Percentiles rank a stretch among this genome's conserved stretches.
phyloP scores from a whole-genome alignment of 208 protist species.

The Crithidia expoeki region DNA sequence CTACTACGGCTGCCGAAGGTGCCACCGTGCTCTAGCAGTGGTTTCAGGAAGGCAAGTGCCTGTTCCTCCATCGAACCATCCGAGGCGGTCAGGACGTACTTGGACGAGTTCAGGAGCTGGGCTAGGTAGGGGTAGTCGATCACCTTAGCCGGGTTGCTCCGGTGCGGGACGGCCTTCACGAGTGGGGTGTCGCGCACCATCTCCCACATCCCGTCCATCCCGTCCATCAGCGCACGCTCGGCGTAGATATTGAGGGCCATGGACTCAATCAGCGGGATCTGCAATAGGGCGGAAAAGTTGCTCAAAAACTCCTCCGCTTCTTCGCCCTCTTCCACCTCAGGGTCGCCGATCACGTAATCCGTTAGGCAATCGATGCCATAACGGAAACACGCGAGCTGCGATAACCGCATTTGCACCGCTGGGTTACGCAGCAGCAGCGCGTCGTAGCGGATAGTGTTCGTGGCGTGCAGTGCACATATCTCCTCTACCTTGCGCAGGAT shows the following conservation, averaged over 20 bases:
- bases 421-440: conserved; percentile 70
- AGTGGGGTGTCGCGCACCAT: conserved; percentile 50
- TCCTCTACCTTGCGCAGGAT: conserved; percentile 60
- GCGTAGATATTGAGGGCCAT: conserved; percentile 65
- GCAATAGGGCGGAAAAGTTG: conserved; percentile 17
- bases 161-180: conserved; percentile 42
- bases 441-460: conserved; percentile 66
- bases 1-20: conserved; percentile 10
- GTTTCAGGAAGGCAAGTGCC: conserved; percentile 45
- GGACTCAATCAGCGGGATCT: conserved; percentile 60
- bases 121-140: conserved; percentile 75
- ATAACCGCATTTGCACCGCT: conserved; percentile 64
- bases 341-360: conserved; percentile 61
- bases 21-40: conserved; percentile 40
- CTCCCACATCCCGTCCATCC: conserved; percentile 52
- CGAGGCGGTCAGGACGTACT: conserved; percentile 47
- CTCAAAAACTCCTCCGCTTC: conserved; percentile 11
- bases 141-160: conserved; percentile 43
- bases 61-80: conserved; percentile 47
- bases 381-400: conserved; percentile 62
- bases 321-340: conserved; percentile 29
- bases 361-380: conserved; percentile 66
- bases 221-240: conserved; percentile 60
- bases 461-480: conserved; percentile 71
- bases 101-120: conserved; percentile 48